Conservation (phyloP, 2,329 filamentous ascomycete species). For the Eutypa lata region DNA sequence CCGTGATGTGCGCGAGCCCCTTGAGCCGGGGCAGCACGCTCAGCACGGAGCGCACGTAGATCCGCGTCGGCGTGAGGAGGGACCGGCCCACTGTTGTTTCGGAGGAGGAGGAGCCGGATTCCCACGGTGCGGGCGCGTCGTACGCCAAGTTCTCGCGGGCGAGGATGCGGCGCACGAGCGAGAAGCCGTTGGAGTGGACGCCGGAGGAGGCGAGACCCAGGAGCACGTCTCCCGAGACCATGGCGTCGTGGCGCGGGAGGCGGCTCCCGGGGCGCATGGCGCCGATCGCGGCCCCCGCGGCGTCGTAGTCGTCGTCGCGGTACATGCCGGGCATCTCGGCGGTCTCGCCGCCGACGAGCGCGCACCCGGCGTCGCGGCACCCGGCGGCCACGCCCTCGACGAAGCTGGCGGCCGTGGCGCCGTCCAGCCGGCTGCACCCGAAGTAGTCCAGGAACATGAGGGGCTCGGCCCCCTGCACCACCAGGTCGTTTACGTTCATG, state of each 20-base stretch:
- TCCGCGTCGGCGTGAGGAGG: slow-evolving; percentile 84
- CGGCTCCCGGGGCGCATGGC: slow-evolving; percentile 68
- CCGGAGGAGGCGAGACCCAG: slow-evolving; percentile 83
- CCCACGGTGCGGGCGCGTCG: slow-evolving; percentile 74
- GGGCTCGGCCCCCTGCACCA: slow-evolving; percentile 92
- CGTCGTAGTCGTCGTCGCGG: slow-evolving; percentile 84
- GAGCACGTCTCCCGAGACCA: slow-evolving; percentile 80
- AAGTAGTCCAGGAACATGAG: slow-evolving; percentile 98
- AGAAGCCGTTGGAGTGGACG: slow-evolving; percentile 96
- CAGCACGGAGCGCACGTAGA: slow-evolving; percentile 85
- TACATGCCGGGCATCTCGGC: slow-evolving; percentile 99
- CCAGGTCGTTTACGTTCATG: slow-evolving; percentile 98
- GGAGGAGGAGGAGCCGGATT: slow-evolving; percentile 35
- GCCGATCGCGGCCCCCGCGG: slow-evolving; percentile 84
- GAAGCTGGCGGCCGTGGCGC: slow-evolving; percentile 76
- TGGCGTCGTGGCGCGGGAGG: slow-evolving; percentile 71
- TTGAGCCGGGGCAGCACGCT: slow-evolving; percentile 68
- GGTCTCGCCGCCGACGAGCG: slow-evolving; percentile 93
- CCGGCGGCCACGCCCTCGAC: slow-evolving; percentile 87
- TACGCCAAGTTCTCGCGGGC: slow-evolving; percentile 70
- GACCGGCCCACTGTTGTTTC: slow-evolving; percentile 65
- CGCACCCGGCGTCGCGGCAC: slow-evolving; percentile 80
- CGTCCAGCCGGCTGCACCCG: slow-evolving; percentile 83
- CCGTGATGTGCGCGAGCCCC: slow-evolving; percentile 95
- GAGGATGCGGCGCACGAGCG: slow-evolving; percentile 88